Conservation (phyloP, 352 stramenopile species). For the Pythium rishiriense region DNA sequence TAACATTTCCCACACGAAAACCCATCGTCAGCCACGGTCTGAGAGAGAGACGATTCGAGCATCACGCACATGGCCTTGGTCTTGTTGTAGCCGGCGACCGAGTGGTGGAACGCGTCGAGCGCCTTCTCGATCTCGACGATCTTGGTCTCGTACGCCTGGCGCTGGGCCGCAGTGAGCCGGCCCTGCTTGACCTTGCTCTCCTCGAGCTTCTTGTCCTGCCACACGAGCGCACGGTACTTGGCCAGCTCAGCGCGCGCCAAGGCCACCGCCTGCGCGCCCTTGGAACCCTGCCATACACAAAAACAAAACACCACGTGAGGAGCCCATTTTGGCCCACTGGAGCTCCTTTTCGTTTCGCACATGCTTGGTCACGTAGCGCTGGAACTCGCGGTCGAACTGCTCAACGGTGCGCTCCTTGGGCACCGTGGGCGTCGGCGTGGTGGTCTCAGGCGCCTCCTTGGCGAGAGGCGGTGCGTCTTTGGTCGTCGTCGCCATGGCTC, state of each 20-base stretch:
- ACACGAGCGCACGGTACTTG: slow-evolving; percentile 78
- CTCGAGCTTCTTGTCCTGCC: slow-evolving; percentile 86
- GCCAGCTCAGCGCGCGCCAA: slow-evolving; percentile 79
- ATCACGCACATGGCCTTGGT: slow-evolving; percentile 72
- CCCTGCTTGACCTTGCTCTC: slow-evolving; percentile 67
- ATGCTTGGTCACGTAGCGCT: slow-evolving; percentile 85
- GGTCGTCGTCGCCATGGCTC: background rate
- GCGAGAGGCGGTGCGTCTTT: background rate
- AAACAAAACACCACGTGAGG: background rate
- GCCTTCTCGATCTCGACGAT: slow-evolving; percentile 68
- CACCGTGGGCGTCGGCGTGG: background rate
- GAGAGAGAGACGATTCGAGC: background rate
- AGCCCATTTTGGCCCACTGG: too few relatives aligned
- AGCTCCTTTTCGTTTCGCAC: slow-evolving; percentile 30
- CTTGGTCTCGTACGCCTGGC: slow-evolving; percentile 68
- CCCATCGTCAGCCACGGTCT: too few relatives aligned
- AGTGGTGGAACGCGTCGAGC: slow-evolving; percentile 75
- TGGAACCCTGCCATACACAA: slow-evolving; percentile 38
- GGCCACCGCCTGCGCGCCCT: slow-evolving; percentile 69
- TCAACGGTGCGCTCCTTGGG: slow-evolving; percentile 38
- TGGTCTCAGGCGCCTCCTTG: slow-evolving; percentile 7
- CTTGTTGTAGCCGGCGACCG: slow-evolving; percentile 76
- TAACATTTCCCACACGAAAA: background rate
- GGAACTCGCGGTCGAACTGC: slow-evolving; percentile 87
- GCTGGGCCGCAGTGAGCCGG: slow-evolving; percentile 52